Evolutionary conservation across 768 basidiomycete species (phyloP).

Genomic region (Ramaria sp.): DNA sequence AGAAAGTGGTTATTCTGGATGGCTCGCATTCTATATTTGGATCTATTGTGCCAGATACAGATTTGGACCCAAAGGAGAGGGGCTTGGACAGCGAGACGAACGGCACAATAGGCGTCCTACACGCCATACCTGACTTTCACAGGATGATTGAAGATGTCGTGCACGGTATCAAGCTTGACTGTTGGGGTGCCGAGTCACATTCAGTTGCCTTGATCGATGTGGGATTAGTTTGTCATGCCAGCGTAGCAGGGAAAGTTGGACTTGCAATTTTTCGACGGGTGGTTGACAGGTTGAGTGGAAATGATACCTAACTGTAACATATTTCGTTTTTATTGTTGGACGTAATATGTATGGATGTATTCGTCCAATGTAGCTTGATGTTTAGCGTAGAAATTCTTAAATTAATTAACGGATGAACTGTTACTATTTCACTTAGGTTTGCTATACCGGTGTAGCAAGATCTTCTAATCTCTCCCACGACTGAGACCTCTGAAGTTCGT

Average conservation of each 20-base stretch:
- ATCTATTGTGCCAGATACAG: neutral
- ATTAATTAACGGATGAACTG: no score
- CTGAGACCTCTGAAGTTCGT: no score
- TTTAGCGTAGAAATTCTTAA: no score
- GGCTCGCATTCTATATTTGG: slow-evolving; percentile 35
- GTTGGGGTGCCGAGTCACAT: neutral
- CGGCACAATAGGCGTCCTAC: slow-evolving; percentile 27
- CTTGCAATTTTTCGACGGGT: slow-evolving; percentile 3
- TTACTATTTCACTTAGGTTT: no score
- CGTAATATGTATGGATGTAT: no score
- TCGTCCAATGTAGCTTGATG: no score
- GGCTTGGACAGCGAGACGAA: slow-evolving; percentile 2
- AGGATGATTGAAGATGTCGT: slow-evolving; percentile 41
- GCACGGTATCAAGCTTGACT: slow-evolving; percentile 29
- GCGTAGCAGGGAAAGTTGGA: slow-evolving; percentile 1
- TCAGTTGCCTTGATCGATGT: slow-evolving; percentile 46
- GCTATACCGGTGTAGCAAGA: no score
- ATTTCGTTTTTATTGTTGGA: neutral
- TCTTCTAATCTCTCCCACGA: no score
- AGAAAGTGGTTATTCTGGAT: slow-evolving; percentile 64
- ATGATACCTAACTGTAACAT: neutral
- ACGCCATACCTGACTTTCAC: slow-evolving; percentile 51
- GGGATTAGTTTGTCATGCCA: slow-evolving; percentile 50
- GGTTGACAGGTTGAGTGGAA: neutral
- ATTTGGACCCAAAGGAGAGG: neutral